Conservation (phyloP, 2,329 filamentous ascomycete genomes). For the Pseudopithomyces maydicus region DNA sequence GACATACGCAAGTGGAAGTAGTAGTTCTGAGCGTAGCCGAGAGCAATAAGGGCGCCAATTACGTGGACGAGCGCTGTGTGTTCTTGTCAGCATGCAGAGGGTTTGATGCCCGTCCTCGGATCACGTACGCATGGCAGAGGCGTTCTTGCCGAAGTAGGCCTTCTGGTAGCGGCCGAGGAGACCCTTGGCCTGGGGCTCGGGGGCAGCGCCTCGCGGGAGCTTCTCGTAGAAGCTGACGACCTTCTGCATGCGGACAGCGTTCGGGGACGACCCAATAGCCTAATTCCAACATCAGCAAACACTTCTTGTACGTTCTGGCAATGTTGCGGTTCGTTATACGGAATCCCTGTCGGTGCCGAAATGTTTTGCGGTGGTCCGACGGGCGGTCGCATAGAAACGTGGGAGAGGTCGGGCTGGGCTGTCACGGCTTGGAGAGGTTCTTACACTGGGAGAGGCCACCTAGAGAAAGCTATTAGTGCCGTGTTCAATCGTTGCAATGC, state of each 20-base stretch:
- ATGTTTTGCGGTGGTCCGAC: constrained; percentile 23
- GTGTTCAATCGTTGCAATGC: constrained; percentile 10
- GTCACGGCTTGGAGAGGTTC: constrained; percentile 41
- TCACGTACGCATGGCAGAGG: constrained; percentile 80
- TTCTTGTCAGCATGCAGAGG: constrained; percentile 14
- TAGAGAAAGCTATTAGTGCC: constrained; percentile 52
- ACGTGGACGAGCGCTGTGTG: constrained; percentile 81
- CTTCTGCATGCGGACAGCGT: constrained; percentile 96
- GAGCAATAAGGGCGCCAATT: constrained; percentile 74
- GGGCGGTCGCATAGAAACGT: constrained; percentile 8
- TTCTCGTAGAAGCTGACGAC: constrained; percentile 99
- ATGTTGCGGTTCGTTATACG: neutral
- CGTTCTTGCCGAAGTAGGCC: constrained; percentile 92
- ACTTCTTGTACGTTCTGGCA: neutral
- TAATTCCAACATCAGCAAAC: constrained; percentile 50
- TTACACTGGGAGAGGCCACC: constrained; percentile 85
- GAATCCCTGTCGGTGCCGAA: constrained; percentile 10
- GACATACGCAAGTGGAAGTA: constrained; percentile 98
- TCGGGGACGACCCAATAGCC: constrained; percentile 92
- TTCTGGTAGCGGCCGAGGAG: constrained; percentile 85
- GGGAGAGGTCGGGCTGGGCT: constrained; percentile 16
- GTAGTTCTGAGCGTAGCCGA: constrained; percentile 98
- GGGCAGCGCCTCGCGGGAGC: constrained; percentile 89
- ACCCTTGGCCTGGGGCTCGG: constrained; percentile 80
- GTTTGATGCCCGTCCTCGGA: constrained; percentile 28